These are phyloP conservation scores for Acacia melanoxylon DNA, from an alignment of 306 rosid species.

Conservation along the genomic window DNA sequence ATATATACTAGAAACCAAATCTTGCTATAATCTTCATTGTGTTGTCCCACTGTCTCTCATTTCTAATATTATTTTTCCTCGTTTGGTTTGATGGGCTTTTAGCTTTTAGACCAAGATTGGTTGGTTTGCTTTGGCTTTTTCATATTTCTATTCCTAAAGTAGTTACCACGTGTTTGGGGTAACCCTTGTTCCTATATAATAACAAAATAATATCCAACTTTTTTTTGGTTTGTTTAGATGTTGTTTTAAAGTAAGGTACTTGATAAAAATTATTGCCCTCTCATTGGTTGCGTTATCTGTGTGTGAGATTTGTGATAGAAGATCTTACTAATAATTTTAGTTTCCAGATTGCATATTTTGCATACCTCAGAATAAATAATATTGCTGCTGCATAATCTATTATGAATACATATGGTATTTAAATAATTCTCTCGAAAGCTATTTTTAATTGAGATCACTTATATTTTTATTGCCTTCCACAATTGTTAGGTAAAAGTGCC, in stretches of 20 bases:
- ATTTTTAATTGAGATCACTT: neutral
- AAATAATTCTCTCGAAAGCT: neutral
- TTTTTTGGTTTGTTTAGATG: constrained; percentile 37
- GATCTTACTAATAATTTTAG: constrained; percentile 19
- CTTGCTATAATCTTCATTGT: constrained; percentile 27
- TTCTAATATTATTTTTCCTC: neutral
- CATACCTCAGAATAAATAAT: neutral
- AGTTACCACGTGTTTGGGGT: neutral
- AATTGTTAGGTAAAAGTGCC: neutral
- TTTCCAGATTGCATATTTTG: constrained; percentile 15
- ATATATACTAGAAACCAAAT: constrained; percentile 22
- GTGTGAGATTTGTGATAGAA: constrained; percentile 17
- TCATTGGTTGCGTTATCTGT: constrained; percentile 22
- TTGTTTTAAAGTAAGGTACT: constrained; percentile 39
- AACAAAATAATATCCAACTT: neutral
- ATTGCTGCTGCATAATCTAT: neutral
- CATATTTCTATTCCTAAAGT: neutral
- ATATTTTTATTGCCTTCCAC: neutral
- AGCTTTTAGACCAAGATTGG: constrained; percentile 45
- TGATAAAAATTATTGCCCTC: constrained; percentile 22
- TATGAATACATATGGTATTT: neutral
- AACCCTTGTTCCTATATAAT: neutral
- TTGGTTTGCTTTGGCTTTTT: constrained; percentile 17
- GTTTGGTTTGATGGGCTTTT: constrained; percentile 26
- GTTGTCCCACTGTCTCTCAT: constrained; percentile 15